Base-by-base conservation (phyloP, 2,329 filamentous ascomycete genomes). In the Seiridium unicorne region DNA sequence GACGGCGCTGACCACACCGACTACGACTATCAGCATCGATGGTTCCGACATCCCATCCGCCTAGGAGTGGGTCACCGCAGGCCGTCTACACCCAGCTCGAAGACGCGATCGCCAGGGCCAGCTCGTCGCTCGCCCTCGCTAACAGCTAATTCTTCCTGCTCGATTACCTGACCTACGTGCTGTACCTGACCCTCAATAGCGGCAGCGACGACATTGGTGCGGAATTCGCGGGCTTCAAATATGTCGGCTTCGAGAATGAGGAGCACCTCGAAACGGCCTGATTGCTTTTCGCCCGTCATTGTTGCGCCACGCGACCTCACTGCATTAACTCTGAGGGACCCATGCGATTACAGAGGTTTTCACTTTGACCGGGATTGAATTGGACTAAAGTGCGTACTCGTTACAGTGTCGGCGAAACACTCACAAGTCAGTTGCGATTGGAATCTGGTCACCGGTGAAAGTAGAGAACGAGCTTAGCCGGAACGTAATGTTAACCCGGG, bases 91-190 rank as follows among this genome's bases (percentile, higher is more conserved):
- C 51, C 3, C 51, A 54, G 51, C 11, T 7, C 11, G 32, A 54
- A 18, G 51, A 54, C 11, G 51, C 51, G 32, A 54, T 54, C 7
- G 51, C 51, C 34, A 26, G 35, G 35, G 51, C 3, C 51, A 54
- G 51, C 11, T 7, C 11, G 32, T 54, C 51, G 51, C 51, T 54
- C 35, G 51, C 35, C 6, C 32, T 36, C 13, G 11, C 51, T n/a
- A 54, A 54, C 51, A 54, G 51, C 51, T 54, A 32, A 11, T 54
- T 35, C 11, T 54, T 54, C 35, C 51, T 54, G 51, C 51, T 54
- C 51, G 51, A 54, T 34, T 54, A 54, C 35, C 51, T 36, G 35
- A 54, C 32, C 10, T 54, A 54, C 35, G 7, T 54, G 10, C 13
- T 54, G 51, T 54, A 54, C 11, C 32, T 38, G 51, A 38, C 31